Evolutionary conservation across 768 basidiomycete genomes (phyloP).

Genomic region (Russula ochroleuca): DNA sequence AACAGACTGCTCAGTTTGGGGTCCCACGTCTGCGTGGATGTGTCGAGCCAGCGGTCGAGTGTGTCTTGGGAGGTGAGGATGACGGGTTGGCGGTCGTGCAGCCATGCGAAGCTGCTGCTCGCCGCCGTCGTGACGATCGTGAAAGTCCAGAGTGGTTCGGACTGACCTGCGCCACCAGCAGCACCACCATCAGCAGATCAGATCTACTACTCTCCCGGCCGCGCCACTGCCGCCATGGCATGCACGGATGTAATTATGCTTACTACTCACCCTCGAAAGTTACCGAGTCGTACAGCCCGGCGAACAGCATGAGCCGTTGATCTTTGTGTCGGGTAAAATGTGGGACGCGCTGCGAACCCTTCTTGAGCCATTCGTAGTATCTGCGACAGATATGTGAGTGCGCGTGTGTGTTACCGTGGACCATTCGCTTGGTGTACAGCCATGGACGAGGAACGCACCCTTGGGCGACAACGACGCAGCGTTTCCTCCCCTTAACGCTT

Average conservation of each 20-base stretch:
- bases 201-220: background rate
- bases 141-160: conserved; percentile 68
- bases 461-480: conserved; percentile 81
- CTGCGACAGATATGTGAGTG: conserved; percentile 36
- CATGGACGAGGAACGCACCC: conserved; percentile 44
- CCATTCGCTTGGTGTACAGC: too few species aligned
- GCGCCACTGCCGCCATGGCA: too few species aligned
- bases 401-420: too few species aligned
- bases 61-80: conserved; percentile 63
- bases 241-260: too few species aligned
- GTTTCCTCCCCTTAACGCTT: conserved; percentile 70
- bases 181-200: background rate
- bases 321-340: conserved; percentile 74
- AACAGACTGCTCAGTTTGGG: conserved; percentile 55
- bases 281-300: conserved; percentile 78
- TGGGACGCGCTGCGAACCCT: conserved; percentile 72
- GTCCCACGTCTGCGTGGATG: conserved; percentile 61
- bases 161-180: conserved; percentile 41
- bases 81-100: conserved; percentile 90
- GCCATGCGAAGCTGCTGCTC: conserved; percentile 66
- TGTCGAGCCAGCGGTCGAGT: conserved; percentile 75
- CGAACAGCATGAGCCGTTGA: conserved; percentile 69
- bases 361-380: conserved; percentile 94
- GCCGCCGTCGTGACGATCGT: conserved; percentile 85
- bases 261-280: conserved; percentile 52